Percentiles rank a stretch among this genome's conserved stretches.
phyloP scores from a whole-genome alignment of 225 moss, liverwort and hornwort species.

The Bryum argenteum region DNA sequence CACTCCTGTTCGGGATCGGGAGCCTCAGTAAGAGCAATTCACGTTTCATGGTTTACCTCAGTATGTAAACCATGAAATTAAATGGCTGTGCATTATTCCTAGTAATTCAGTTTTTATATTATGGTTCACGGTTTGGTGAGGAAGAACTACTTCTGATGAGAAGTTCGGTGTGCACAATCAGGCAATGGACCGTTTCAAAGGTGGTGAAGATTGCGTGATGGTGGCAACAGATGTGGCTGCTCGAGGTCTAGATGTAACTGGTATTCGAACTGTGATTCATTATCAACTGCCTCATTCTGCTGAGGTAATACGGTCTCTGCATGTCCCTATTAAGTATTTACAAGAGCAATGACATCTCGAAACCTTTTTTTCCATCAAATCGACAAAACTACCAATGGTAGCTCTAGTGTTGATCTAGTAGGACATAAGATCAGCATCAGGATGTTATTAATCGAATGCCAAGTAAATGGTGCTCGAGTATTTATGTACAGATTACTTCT shows the following conservation, averaged over 20 bases:
- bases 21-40: neutral
- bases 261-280: conserved; percentile 94
- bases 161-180: conserved; percentile 31
- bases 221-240: conserved; percentile 98
- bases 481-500: too few relatives aligned
- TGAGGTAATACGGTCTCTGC: conserved; percentile 58
- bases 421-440: neutral
- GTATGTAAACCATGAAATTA: neutral
- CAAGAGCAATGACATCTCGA: neutral
- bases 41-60: neutral
- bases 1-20: neutral
- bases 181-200: conserved; percentile 96
- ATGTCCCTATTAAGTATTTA: conserved; percentile 1
- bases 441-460: neutral
- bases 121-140: neutral
- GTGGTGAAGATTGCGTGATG: conserved; percentile 65
- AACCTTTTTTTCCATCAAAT: neutral
- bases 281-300: conserved; percentile 97
- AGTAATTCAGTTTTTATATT: neutral
- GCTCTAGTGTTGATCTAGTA: neutral
- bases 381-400: neutral
- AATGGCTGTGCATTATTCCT: neutral
- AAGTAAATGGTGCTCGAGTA: too few relatives aligned
- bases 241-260: conserved; percentile 90
- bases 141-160: conserved; percentile 26